A percentile compares a stretch with the other conserved stretches of the same genome.
These are phyloP conservation scores for Hymenoscyphus scutula DNA, from an alignment of 2,329 filamentous ascomycete genomes.

Conservation along the genomic window DNA sequence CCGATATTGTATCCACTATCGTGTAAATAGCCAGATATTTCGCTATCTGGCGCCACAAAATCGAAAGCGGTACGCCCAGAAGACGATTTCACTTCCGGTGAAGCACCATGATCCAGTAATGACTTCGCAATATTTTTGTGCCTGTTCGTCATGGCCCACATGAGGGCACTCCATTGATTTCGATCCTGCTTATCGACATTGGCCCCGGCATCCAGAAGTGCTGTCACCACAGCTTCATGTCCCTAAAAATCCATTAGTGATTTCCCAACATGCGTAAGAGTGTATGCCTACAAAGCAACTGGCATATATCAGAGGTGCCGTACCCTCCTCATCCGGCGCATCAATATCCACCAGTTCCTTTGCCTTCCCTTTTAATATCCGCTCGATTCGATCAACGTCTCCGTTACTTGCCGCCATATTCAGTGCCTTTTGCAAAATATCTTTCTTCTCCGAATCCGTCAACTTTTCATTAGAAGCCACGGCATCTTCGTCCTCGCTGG, in stretches of 20 bases:
- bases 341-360: slow-evolving; percentile 80
- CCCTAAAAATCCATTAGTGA: slow-evolving; percentile 51
- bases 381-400: slow-evolving; percentile 76
- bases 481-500: slow-evolving; percentile 75
- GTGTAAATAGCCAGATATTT: slow-evolving; percentile 93
- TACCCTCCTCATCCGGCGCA: slow-evolving; percentile 87
- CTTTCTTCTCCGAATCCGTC: slow-evolving; percentile 72
- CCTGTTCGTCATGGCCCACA: slow-evolving; percentile 99
- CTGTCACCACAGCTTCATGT: slow-evolving; percentile 82
- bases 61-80: slow-evolving; percentile 93
- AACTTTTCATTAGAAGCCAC: slow-evolving; percentile 73
- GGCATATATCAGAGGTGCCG: slow-evolving; percentile 93
- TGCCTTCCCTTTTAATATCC: slow-evolving; percentile 71
- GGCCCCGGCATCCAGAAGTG: slow-evolving; percentile 80
- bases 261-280: slow-evolving; percentile 22
- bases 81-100: slow-evolving; percentile 92
- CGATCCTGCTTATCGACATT: slow-evolving; percentile 91
- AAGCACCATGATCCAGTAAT: slow-evolving; percentile 87
- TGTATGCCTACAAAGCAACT: slow-evolving; percentile 78
- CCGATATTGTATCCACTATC: slow-evolving; percentile 91
- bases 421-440: slow-evolving; percentile 79
- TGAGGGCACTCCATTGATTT: slow-evolving; percentile 95
- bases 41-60: slow-evolving; percentile 91
- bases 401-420: slow-evolving; percentile 97
- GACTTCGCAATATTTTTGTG: slow-evolving; percentile 95